Conservation (phyloP, 1,139 yeast species). For the Lodderomyces pseudojiufengensis region DNA sequence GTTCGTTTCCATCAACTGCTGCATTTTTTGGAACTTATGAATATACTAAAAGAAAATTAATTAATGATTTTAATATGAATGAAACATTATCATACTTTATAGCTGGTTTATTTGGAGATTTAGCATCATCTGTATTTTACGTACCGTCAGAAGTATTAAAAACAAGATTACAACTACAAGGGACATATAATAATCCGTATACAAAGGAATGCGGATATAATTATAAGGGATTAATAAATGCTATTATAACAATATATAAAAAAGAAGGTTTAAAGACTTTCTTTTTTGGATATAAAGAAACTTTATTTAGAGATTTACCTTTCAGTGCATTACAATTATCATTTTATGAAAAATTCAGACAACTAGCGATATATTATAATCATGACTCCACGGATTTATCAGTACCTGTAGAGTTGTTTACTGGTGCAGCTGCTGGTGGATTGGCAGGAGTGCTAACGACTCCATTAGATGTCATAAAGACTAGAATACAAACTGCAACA, state of each 20-base stretch:
- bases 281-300: conserved; percentile 90
- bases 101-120: conserved; percentile 89
- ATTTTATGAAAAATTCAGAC: conserved; percentile 82
- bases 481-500: conserved; percentile 76
- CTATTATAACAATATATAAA: conserved; percentile 57
- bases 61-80: conserved; percentile 60
- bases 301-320: conserved; percentile 86
- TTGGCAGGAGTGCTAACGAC: conserved; percentile 82
- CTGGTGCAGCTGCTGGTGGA: conserved; percentile 98
- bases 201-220: conserved; percentile 80
- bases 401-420: conserved; percentile 59
- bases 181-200: conserved; percentile 73
- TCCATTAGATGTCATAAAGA: conserved; percentile 88
- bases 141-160: conserved; percentile 98
- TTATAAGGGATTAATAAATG: conserved; percentile 68
- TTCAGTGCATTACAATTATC: conserved; percentile 95
- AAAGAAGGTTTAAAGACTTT: conserved; percentile 75
- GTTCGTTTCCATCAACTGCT: conserved; percentile 91
- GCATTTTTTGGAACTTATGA: conserved; percentile 91
- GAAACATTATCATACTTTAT: conserved; percentile 77
- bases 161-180: conserved; percentile 89
- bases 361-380: conserved; percentile 49
- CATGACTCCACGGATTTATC: conserved; percentile 47
- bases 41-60: conserved; percentile 65
- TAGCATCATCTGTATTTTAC: conserved; percentile 84